These are phyloP conservation scores for Leptographium wingfieldii DNA, from an alignment of 2,329 filamentous ascomycete species.

Conservation along the genomic window DNA sequence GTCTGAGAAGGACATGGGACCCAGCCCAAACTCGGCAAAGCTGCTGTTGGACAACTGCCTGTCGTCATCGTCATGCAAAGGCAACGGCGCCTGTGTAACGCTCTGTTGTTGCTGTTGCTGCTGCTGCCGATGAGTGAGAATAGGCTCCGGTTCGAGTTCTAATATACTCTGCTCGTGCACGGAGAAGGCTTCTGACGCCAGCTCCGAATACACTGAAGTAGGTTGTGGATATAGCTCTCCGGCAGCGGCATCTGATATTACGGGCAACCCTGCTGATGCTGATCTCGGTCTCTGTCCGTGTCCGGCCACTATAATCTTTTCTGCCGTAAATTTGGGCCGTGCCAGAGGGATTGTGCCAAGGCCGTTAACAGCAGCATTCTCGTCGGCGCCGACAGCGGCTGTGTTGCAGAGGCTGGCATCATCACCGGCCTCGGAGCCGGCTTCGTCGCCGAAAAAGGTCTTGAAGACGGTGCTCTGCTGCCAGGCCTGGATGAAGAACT, in stretches of 20 bases:
- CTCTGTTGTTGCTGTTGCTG: background rate
- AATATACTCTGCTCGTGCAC: background rate
- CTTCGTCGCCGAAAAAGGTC: constrained; percentile 13
- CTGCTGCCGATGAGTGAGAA: background rate
- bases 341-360: background rate
- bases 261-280: background rate
- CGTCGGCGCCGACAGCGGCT: background rate
- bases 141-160: background rate
- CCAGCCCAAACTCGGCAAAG: background rate
- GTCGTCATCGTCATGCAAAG: background rate
- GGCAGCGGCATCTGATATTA: background rate
- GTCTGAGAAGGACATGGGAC: constrained; percentile 18
- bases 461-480: constrained; percentile 23
- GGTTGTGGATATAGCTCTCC: background rate
- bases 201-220: background rate
- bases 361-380: background rate
- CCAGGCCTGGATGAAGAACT: constrained; percentile 23
- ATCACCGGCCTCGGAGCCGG: background rate
- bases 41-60: background rate
- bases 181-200: background rate
- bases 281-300: background rate
- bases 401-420: background rate
- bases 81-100: background rate
- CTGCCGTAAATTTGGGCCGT: background rate
- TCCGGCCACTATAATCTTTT: background rate